These are phyloP conservation scores for Mucor plumbeus DNA, from an alignment of 371 early-diverging fungal species.

Conservation along the genomic window DNA sequence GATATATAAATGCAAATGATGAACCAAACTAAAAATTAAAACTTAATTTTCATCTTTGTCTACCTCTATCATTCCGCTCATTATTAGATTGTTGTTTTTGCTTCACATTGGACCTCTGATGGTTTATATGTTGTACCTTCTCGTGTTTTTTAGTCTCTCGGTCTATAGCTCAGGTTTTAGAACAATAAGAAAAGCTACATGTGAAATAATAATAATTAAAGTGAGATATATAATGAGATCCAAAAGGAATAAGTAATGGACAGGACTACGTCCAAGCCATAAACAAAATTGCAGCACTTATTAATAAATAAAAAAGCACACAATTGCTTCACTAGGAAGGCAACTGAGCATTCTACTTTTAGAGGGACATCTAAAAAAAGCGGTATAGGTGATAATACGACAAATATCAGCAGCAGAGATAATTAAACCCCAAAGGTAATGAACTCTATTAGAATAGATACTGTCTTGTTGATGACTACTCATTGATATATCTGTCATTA, in stretches of 20 bases:
- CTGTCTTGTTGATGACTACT: slow-evolving; percentile 68
- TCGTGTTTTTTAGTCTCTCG: slow-evolving; percentile 46
- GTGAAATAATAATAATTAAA: slow-evolving; percentile 45
- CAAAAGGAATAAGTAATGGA: slow-evolving; percentile 56
- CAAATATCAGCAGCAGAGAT: slow-evolving; percentile 58
- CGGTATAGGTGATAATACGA: slow-evolving; percentile 56
- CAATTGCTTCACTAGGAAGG: slow-evolving; percentile 49
- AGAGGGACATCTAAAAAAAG: slow-evolving; percentile 37
- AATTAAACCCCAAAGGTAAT: slow-evolving; percentile 64
- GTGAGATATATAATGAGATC: slow-evolving; percentile 50
- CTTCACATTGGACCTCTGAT: background rate
- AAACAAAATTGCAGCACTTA: slow-evolving; percentile 44
- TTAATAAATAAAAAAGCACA: slow-evolving; percentile 46
- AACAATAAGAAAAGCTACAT: slow-evolving; percentile 41
- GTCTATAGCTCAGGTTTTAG: slow-evolving; percentile 52
- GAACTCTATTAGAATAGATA: slow-evolving; percentile 57
- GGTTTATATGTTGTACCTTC: background rate
- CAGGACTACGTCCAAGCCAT: slow-evolving; percentile 45
- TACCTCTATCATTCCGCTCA: too few relatives aligned
- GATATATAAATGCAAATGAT: too few relatives aligned
- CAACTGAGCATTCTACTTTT: slow-evolving; percentile 29
- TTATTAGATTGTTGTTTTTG: background rate
- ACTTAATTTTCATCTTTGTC: too few relatives aligned
- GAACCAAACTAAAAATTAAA: too few relatives aligned
- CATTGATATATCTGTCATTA: slow-evolving; percentile 68